phyloP scores from a whole-genome alignment of 768 basidiomycete species.

The Leccinum imitatum region DNA sequence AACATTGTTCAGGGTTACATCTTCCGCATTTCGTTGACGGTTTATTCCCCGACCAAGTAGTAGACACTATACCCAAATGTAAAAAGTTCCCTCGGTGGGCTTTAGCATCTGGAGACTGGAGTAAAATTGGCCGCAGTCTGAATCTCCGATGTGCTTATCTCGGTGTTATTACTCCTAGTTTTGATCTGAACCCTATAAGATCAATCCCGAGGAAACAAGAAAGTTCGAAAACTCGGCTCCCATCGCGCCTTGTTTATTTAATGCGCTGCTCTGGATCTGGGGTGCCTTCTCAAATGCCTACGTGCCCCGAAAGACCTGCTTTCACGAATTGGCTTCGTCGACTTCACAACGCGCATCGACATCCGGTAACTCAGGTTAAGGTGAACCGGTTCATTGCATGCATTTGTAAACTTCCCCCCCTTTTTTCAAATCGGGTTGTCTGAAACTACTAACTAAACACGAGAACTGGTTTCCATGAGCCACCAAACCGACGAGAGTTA shows the following conservation, averaged over 20 bases:
- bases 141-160: slow-evolving; percentile 14
- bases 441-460: background rate
- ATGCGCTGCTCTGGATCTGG: slow-evolving; percentile 28
- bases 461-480: slow-evolving; percentile 20
- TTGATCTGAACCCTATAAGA: slow-evolving; percentile 9
- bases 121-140: slow-evolving; percentile 13
- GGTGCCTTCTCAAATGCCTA: slow-evolving; percentile 22
- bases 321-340: slow-evolving; percentile 7
- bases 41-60: background rate
- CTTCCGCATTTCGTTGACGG: background rate
- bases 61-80: slow-evolving; percentile 6
- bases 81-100: slow-evolving; percentile 4
- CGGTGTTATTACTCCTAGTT: slow-evolving; percentile 9
- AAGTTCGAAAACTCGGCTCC: slow-evolving; percentile 9
- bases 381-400: slow-evolving; percentile 5
- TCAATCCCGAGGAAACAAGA: slow-evolving; percentile 15
- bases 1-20: background rate
- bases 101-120: slow-evolving; percentile 15
- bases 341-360: slow-evolving; percentile 1
- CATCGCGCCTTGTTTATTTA: slow-evolving; percentile 14
- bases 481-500: background rate
- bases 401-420: background rate
- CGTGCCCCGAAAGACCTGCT: slow-evolving; percentile 1
- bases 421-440: slow-evolving; percentile 7
- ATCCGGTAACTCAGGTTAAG: slow-evolving; percentile 4